Evolutionary conservation across 176 grass and related monocot species (phyloP), one percentile per base, ranked within the genome.

Genomic region (Bromus sterilis): DNA sequence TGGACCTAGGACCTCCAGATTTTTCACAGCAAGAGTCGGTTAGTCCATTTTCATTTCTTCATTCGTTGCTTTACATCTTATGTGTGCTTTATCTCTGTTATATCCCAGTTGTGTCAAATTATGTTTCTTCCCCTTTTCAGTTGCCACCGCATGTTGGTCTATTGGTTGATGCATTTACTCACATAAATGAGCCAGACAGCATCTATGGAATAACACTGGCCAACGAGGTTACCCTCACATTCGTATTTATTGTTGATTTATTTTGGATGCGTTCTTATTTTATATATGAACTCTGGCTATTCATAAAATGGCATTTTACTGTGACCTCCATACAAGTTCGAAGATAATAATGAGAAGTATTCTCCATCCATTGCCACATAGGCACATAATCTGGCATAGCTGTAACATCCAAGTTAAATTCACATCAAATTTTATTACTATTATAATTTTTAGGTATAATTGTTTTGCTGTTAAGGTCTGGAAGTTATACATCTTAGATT

Each of bases 111-210:
- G 34, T 71, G 13, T 56, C 16, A 34, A 23, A 61, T 74, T 83
- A 43, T 92, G 56, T 70, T 34, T 73, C 34, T 83, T 79, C 56
- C 66, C 71, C 18, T 63, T 93, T 91, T 39, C 92, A 97, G 94
- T 92, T 92, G 80, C 91, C 89, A 40, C 77, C 80, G 46, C 91
- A 97, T 88, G 66, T 92, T 55, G 80, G 77, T 84, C 71, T 97
- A 30, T 77, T 97, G 68, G 73, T 94, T 90, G 83, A 77, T 74
- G 85, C 91, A 74, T 97, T 90, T 83, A 92, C 74, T 74, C 85
- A 84, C 33, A 92, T 97, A 78, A 97, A 97, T 73, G 94, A 97
- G 80, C 94, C 89, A 4, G 94, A 97, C 82, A 90, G 87, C 86
- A 94, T 97, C 82, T 97, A 97, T 87, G 94, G 94, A 39, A 88